Conservation (phyloP, 306 rosid species). For the Adenanthera pavonina region DNA sequence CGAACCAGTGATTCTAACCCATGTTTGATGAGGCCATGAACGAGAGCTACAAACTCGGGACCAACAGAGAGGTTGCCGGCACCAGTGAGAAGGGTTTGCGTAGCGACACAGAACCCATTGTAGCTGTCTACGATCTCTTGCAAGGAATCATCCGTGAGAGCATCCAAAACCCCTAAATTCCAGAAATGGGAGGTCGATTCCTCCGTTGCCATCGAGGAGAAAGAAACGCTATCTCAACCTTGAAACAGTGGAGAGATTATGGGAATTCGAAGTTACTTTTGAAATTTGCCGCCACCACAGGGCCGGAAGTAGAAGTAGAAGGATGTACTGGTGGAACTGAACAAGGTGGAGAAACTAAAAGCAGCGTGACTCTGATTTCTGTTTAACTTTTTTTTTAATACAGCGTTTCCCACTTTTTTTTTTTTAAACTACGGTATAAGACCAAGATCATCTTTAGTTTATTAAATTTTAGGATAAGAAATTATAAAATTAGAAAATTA, state of each 20-base stretch:
- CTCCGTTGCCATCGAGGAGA: constrained; percentile 35
- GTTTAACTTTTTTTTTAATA: too few relatives aligned
- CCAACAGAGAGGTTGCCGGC: constrained; percentile 67
- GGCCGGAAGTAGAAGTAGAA: background rate
- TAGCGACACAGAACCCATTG: constrained; percentile 62
- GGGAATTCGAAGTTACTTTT: background rate
- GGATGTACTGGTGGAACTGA: background rate
- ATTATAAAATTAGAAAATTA: too few relatives aligned
- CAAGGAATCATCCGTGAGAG: constrained; percentile 52
- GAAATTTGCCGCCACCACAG: constrained; percentile 29
- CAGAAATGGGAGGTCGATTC: constrained; percentile 47
- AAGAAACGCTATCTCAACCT: background rate
- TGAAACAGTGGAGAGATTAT: background rate
- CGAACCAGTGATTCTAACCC: constrained; percentile 71
- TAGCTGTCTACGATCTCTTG: constrained; percentile 57
- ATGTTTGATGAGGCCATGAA: constrained; percentile 67
- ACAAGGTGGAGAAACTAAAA: background rate
- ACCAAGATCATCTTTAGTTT: too few relatives aligned
- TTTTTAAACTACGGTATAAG: too few relatives aligned
- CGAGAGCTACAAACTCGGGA: constrained; percentile 61
- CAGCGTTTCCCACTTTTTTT: background rate
- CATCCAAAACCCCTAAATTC: constrained; percentile 54
- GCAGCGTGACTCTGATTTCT: too few relatives aligned
- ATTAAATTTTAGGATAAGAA: too few relatives aligned
- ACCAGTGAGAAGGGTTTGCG: constrained; percentile 59